phyloP scores from a whole-genome alignment of 2,329 filamentous ascomycete genomes.

The Aspergillus floridensis region DNA sequence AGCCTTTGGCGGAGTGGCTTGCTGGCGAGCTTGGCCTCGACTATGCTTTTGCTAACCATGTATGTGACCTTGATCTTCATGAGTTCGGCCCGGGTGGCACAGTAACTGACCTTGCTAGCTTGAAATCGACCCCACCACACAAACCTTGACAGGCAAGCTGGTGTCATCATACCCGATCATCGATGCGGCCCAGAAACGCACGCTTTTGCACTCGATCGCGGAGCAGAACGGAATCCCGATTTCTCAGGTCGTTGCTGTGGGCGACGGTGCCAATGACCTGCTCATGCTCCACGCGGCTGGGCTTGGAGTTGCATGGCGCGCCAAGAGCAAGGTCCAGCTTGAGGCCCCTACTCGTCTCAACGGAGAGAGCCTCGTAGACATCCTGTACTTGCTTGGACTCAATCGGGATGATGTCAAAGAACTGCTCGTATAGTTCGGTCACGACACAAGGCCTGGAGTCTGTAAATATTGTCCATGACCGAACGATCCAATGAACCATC shows the following conservation, averaged over 20 bases:
- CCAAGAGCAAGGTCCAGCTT: constrained; percentile 63
- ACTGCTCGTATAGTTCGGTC: constrained; percentile 27
- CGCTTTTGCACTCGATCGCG: constrained; percentile 55
- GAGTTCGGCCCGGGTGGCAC: not conserved
- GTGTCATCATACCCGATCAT: constrained; percentile 56
- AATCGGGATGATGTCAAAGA: constrained; percentile 50
- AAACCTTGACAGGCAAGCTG: constrained; percentile 57
- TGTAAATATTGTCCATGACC: not conserved
- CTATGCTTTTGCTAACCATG: constrained; percentile 84
- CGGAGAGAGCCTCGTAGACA: constrained; percentile 55
- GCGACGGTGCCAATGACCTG: constrained; percentile 65
- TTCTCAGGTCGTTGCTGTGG: constrained; percentile 57
- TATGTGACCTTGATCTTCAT: constrained; percentile 32
- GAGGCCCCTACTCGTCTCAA: constrained; percentile 61
- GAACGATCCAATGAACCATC: not conserved
- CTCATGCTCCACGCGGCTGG: constrained; percentile 63
- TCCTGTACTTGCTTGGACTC: constrained; percentile 58
- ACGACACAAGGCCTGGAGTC: constrained; percentile 3
- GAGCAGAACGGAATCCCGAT: constrained; percentile 53
- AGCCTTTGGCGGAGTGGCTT: constrained; percentile 83
- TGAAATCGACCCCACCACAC: constrained; percentile 46
- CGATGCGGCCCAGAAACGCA: constrained; percentile 57
- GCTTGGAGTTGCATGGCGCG: constrained; percentile 62
- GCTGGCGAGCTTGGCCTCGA: constrained; percentile 78
- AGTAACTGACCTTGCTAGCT: constrained; percentile 34